Base-by-base conservation (phyloP, 768 basidiomycete genomes). In the Pisolithus tinctorius region DNA sequence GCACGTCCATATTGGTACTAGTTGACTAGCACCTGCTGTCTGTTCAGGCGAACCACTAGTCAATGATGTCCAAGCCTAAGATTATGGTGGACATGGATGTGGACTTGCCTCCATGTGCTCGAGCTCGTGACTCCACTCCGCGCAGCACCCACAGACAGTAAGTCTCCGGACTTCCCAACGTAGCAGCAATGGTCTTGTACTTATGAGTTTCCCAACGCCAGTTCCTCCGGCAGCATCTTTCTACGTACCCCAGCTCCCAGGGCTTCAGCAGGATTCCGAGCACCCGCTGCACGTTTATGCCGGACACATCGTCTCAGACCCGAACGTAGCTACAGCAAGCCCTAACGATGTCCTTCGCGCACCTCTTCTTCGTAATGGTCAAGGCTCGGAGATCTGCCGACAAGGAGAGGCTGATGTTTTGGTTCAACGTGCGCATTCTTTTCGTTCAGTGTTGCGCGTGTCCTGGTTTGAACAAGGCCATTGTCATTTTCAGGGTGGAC, bases 341-440 rank as follows among this genome's bases (percentile, higher is more conserved):
- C 60, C 68, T 26, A 82, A 77, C n/a, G 79, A 83, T 51, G 75
- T 88, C 31, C 82, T 82, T 7, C n/a, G 75, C 90, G 0, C 90
- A 94, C 63, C 64, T 93, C 9, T 95, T 80, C 74, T 99, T 97
- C 66, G 82, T 95, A 51, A 77, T 98, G 70, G 74, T 93, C 38
- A 91, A 93, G 68, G 91, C 93, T 45, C 77, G 92, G 48, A 78
- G 90, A 54, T 75, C 75, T 17, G 92, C 93, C n/a, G 95, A 98
- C 62, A 91, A 80, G 66, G 85, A 93, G 65, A 74, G 95, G 34
- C 69, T 97, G 8, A 79, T 98, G 61, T 91, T 98, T 61, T 99
- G 96, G 96, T 93, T 98, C 63, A 97, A 97, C 69, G 93, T 91
- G 61, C 61, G 84, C 16, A 27, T 16, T 38, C 25, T 17, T 23